These are phyloP conservation scores for Diaporthe eres DNA, from an alignment of 2,329 filamentous ascomycete species.

Conservation along the genomic window DNA sequence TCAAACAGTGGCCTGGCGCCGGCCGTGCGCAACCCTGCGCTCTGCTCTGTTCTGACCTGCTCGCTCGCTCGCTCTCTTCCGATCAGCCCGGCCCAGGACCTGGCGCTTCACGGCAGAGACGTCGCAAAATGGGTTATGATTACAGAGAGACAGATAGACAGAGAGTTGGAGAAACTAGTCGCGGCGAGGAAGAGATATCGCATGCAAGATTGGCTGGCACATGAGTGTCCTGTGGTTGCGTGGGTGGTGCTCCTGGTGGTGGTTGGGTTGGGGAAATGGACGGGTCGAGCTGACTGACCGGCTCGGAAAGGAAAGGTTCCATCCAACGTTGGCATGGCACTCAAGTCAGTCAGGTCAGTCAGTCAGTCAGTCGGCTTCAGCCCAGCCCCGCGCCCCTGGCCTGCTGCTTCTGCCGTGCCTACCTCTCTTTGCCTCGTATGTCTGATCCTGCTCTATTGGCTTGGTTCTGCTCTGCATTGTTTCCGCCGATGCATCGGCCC, in stretches of 20 bases:
- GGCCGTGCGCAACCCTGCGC: constrained; percentile 20
- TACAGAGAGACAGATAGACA: background rate
- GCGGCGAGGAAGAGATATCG: background rate
- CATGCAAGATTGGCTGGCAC: background rate
- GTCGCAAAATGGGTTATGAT: background rate
- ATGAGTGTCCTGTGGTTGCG: background rate
- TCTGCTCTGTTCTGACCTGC: background rate
- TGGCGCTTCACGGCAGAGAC: background rate
- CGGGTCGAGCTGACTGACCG: constrained; percentile 28
- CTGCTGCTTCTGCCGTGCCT: background rate
- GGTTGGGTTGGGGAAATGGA: constrained; percentile 29
- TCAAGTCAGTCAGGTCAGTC: constrained; percentile 4
- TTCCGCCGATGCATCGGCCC: constrained; percentile 29
- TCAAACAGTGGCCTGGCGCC: constrained; percentile 30
- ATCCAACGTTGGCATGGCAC: constrained; percentile 11
- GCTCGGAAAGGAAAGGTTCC: constrained; percentile 28
- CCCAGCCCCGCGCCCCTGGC: constrained; percentile 16
- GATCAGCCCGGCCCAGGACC: background rate
- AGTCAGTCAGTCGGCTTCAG: constrained; percentile 10
- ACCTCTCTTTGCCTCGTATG: background rate
- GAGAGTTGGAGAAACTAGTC: background rate
- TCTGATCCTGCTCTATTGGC: constrained; percentile 14
- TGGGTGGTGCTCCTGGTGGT: background rate
- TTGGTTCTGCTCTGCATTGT: background rate
- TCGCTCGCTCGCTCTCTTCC: background rate